Evolutionary conservation across 1,284 basidiomycete genomes (phyloP), one percentile per base, ranked within the genome.

Genomic region (Ustilago cynodontis): DNA sequence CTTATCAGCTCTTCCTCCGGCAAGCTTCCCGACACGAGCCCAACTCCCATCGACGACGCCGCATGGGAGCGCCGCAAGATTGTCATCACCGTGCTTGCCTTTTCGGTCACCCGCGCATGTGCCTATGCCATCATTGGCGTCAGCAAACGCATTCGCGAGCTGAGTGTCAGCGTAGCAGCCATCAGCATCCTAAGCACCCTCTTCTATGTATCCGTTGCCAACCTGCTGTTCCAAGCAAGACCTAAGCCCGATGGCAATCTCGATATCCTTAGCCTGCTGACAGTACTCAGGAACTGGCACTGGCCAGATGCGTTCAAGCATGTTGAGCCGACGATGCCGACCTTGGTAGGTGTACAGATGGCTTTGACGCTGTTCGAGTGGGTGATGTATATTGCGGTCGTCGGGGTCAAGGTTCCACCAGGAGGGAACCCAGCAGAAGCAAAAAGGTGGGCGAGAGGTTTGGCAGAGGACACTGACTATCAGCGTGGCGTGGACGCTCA

Each of bases 161-260:
- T 74, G n/a, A 71, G 78, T 11, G 69, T 77, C 22, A 68, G 66
- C 2, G 65, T 79, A 3, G 78, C 74, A 22, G 78, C 78, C 16
- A 70, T 68, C 53, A 74, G 71, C 41, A 69, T 79, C 59, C 65
- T 79, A 28, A 72, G 74, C 57, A 65, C 68, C 2, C 71, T 79
- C 11, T 79, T 77, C 55, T 71, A 76, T 55, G 65, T 74, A 24
- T 79, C 78, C 13, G 47, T 77, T 26, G 74, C 75, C 55, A 79
- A 79, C 35, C 45, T 79, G 31, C 69, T 79, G 39, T 71, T 79
- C 37, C 74, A 79, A 31, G 78, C 75, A 5, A 61, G 71, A 18
- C 20, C 66, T 1, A 73, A 72, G 35, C 62, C 62, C 3, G 59
- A 55, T 41, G 2, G 5, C 63, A 11, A 26, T n/a, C n/a, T 41